Conservation (phyloP, 2,329 filamentous ascomycete species). For the Epichloe sibirici region DNA sequence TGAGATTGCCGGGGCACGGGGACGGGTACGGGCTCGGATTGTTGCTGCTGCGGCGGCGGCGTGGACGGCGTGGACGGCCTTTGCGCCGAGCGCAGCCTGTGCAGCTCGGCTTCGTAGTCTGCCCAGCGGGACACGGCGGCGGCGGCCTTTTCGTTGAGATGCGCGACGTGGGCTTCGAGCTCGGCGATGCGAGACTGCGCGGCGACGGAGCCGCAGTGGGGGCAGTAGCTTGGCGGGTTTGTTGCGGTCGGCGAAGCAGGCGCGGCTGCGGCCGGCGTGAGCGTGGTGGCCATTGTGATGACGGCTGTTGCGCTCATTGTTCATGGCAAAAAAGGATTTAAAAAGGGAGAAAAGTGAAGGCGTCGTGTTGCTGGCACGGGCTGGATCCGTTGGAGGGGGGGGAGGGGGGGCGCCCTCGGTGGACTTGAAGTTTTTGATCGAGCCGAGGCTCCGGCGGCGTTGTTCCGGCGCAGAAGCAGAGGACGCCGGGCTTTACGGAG, state of each 20-base stretch:
- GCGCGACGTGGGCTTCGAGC: constrained; percentile 56
- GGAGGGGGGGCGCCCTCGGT: too few relatives aligned
- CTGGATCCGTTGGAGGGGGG: too few relatives aligned
- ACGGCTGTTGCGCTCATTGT: constrained; percentile 15
- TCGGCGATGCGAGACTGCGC: constrained; percentile 53
- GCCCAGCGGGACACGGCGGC: constrained; percentile 54
- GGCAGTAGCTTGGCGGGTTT: constrained; percentile 29
- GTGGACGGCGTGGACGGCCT: constrained; percentile 12
- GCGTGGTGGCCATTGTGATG: constrained; percentile 22
- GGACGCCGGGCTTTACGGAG: too few relatives aligned
- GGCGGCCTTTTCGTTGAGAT: constrained; percentile 59
- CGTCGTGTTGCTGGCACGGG: too few relatives aligned
- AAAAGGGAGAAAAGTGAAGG: too few relatives aligned
- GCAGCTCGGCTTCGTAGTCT: constrained; percentile 71
- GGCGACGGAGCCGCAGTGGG: constrained; percentile 33
- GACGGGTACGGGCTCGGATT: not conserved
- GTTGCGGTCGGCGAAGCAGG: constrained; percentile 8
- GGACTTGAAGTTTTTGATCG: too few relatives aligned
- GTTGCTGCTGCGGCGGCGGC: constrained; percentile 1
- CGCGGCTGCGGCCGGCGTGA: constrained; percentile 1
- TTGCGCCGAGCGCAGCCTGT: constrained; percentile 36
- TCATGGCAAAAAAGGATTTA: not conserved
- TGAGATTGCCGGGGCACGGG: not conserved
- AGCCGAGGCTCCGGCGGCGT: too few relatives aligned
- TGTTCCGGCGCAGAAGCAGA: too few relatives aligned